Base-by-base conservation (phyloP, 148 eudicot genomes). In the Tetragonia tetragonoides region DNA sequence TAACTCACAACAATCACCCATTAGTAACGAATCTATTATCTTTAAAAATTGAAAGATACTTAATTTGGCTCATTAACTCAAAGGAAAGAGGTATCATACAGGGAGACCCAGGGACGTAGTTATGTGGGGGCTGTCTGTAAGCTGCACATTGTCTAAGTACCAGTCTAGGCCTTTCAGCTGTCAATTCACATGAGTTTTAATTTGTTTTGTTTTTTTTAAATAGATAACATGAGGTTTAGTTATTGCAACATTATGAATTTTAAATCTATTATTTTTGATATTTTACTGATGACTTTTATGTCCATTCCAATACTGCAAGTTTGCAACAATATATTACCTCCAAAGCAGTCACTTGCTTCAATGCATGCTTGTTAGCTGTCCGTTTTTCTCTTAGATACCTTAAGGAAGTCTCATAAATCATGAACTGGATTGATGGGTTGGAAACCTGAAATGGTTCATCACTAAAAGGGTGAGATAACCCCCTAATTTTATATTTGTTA, bases 361-460 rank as follows among this genome's bases (percentile, higher is more conserved):
- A 18, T 38, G 83, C 85, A 78, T 78, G 82, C 80, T 88, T 88
- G 38, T 81, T 86, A 40, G 88, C 72, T 64, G 88, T 81, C 56
- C 87, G 90, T 80, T 88, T 92, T 66, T 86, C 87, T 80, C 76
- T 89, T 51, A 95, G 86, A 79, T 79, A 86, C 78, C 80, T 92
- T 66, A 91, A 71, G 15, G 90, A 87, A 28, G 84, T 92, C 85
- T 95, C 98, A 72, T 92, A 92, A 75, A 95, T 89, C 98, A 92
- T 92, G 86, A 95, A 95, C 74, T 95, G 98, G 62, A 95, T 95
- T 40, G 98, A 95, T 20, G 98, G 98, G 85, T 95, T 95, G 84
- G 94, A 92, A 17, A 95, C 97, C 97, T 94, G 86, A 38, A 74
- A 67, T 11, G 12, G 69, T 73, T 49, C 73, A 54, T 69, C 37